These are phyloP conservation scores for Craterostigma plantagineum DNA, from an alignment of 257 asterid species.

Conservation along the genomic window DNA sequence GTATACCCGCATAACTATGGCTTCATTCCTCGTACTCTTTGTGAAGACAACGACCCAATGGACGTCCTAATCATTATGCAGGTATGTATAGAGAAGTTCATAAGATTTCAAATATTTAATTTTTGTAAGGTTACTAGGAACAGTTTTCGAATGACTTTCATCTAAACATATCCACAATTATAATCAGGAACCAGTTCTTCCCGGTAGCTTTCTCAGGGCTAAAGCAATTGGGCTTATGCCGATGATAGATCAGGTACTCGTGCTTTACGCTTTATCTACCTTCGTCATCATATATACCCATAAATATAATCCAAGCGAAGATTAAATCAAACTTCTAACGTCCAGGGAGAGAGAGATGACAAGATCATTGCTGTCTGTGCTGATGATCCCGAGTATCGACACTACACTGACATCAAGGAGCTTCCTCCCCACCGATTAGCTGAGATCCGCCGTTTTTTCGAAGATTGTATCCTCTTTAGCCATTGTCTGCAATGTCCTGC, in stretches of 20 bases:
- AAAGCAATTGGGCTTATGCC: slow-evolving; percentile 98
- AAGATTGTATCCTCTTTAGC: slow-evolving; percentile 73
- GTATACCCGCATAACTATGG: slow-evolving; percentile 99
- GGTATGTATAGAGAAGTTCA: slow-evolving; percentile 18
- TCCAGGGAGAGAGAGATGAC: slow-evolving; percentile 91
- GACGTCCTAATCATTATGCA: slow-evolving; percentile 98
- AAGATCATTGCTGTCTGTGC: slow-evolving; percentile 96
- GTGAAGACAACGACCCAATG: slow-evolving; percentile 85
- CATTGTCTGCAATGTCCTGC: background rate
- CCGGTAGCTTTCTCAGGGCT: slow-evolving; percentile 94
- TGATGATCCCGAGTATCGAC: slow-evolving; percentile 81
- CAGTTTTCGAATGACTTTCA: no score
- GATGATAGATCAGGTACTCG: slow-evolving; percentile 84
- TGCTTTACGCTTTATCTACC: background rate
- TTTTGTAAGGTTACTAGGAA: background rate
- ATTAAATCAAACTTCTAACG: no score
- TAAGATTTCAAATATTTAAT: background rate
- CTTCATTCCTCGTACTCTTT: slow-evolving; percentile 88
- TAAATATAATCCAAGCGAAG: no score
- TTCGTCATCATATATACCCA: slow-evolving; percentile 2
- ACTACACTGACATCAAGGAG: slow-evolving; percentile 69
- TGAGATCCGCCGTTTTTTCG: slow-evolving; percentile 85
- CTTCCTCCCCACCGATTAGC: slow-evolving; percentile 90
- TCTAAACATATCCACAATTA: slow-evolving; percentile 4
- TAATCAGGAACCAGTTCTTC: slow-evolving; percentile 80